Conservation (phyloP, 495 filamentous ascomycete species). For the Cudoniella acicularis region DNA sequence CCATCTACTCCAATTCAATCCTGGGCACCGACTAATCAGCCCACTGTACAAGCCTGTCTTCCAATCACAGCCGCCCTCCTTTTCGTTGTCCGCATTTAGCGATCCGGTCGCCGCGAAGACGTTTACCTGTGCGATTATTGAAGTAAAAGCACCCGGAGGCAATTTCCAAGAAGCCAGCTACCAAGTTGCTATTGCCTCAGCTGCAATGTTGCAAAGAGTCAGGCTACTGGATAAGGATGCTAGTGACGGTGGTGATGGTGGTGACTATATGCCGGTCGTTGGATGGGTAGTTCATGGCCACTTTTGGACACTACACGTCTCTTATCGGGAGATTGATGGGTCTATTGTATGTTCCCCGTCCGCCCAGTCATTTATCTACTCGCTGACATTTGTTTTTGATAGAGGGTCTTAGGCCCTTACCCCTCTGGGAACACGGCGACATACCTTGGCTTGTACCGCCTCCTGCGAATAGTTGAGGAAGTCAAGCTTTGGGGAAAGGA, state of each 20-base stretch:
- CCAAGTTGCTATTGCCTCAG: constrained; percentile 3
- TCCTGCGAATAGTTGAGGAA: constrained; percentile 5
- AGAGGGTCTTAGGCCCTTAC: constrained; percentile 4
- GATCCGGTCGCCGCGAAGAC: constrained; percentile 5
- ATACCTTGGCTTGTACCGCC: constrained; percentile 4
- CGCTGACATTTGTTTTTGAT: neutral
- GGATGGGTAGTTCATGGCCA: constrained; percentile 9
- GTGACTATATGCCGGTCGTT: neutral
- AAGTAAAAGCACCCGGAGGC: constrained; percentile 5
- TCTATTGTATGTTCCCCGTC: constrained; percentile 1
- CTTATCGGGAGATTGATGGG: neutral
- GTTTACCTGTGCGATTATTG: constrained; percentile 5
- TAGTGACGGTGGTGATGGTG: neutral
- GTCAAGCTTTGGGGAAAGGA: constrained; percentile 7
- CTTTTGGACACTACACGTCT: constrained; percentile 8
- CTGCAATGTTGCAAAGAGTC: neutral
- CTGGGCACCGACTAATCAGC: constrained; percentile 1
- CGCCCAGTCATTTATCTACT: neutral
- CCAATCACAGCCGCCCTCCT: constrained; percentile 1
- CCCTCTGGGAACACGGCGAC: constrained; percentile 9
- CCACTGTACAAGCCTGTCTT: constrained; percentile 4
- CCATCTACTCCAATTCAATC: constrained; percentile 9
- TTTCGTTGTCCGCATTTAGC: constrained; percentile 6
- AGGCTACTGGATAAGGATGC: neutral
- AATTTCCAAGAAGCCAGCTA: constrained; percentile 6